phyloP scores from a whole-genome alignment of 2,329 filamentous ascomycete species.

The Trichoderma polysporum region DNA sequence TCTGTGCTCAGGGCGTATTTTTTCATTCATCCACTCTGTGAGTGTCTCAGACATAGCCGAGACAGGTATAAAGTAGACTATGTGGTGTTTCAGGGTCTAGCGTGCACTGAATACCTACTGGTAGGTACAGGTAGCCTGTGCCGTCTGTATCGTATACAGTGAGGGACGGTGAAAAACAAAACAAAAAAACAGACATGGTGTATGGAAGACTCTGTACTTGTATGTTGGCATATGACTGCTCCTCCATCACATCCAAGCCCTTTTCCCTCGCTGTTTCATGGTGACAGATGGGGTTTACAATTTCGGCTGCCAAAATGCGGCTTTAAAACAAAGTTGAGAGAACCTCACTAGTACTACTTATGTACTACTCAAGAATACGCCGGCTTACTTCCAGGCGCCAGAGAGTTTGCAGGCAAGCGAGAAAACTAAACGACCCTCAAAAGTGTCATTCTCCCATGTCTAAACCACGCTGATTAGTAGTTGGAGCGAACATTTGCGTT shows the following conservation, averaged over 20 bases:
- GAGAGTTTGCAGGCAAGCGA: conserved; percentile 1
- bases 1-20: background rate
- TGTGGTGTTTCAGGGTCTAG: background rate
- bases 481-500: background rate
- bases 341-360: background rate
- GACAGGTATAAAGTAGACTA: background rate
- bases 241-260: background rate
- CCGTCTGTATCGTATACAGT: background rate
- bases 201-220: background rate
- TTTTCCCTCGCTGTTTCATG: background rate
- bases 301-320: background rate
- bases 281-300: background rate
- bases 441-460: background rate
- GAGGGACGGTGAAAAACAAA: background rate
- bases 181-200: too few species aligned
- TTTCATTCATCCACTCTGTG: background rate
- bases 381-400: background rate
- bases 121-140: too few species aligned
- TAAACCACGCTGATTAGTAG: background rate
- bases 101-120: background rate
- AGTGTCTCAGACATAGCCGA: background rate
- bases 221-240: background rate
- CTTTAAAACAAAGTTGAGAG: background rate
- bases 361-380: background rate
- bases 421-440: background rate